These are phyloP conservation scores for Venturiaceae sp. DNA, from an alignment of 2,329 filamentous ascomycete genomes.

Conservation along the genomic window DNA sequence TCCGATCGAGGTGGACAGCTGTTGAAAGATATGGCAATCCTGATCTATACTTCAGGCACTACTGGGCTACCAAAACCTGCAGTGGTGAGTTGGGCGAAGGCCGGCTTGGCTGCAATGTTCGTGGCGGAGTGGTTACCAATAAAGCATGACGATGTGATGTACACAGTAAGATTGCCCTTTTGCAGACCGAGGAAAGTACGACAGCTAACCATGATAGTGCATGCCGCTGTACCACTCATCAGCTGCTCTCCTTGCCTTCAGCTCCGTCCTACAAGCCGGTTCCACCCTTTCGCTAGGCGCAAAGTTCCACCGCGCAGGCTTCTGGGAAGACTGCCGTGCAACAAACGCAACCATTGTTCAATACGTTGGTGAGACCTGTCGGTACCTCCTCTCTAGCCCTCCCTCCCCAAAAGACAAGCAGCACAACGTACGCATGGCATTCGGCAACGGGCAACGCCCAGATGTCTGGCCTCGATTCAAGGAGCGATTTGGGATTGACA, in stretches of 20 bases:
- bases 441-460: conserved; percentile 77
- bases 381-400: conserved; percentile 64
- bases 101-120: conserved; percentile 47
- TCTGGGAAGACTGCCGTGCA: conserved; percentile 68
- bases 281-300: conserved; percentile 62
- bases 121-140: conserved; percentile 47
- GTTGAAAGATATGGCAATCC: conserved; percentile 48
- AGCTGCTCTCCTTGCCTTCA: conserved; percentile 60
- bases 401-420: conserved; percentile 59
- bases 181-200: neutral
- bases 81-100: conserved; percentile 10
- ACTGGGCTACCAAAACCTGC: conserved; percentile 49
- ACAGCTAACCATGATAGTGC: conserved; percentile 38
- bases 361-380: conserved; percentile 81
- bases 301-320: conserved; percentile 67
- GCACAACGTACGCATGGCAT: conserved; percentile 63
- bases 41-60: conserved; percentile 77
- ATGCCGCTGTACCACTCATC: conserved; percentile 90
- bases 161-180: conserved; percentile 48
- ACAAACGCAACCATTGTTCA: conserved; percentile 67
- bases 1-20: conserved; percentile 8
- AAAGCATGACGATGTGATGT: conserved; percentile 58
- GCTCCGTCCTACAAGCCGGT: conserved; percentile 48
- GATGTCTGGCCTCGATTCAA: conserved; percentile 83
- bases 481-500: conserved; percentile 47